These are phyloP conservation scores for Dendrobium chrysotoxum DNA, from an alignment of 106 monocot species.

Conservation along the genomic window DNA sequence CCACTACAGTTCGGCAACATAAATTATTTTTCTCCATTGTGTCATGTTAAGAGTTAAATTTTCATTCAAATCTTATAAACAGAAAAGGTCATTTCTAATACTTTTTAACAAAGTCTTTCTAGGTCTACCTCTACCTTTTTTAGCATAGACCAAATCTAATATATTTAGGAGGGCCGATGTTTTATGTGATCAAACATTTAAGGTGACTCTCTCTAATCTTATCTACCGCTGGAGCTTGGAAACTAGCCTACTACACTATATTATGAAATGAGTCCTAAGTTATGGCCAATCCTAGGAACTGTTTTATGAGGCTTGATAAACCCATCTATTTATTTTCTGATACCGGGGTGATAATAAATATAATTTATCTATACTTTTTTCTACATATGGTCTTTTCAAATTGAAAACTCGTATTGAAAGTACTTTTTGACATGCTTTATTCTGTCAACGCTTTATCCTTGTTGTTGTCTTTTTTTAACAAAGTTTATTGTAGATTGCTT, in stretches of 20 bases:
- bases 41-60: no score
- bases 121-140: no score
- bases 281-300: neutral
- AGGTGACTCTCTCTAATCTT: no score
- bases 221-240: neutral
- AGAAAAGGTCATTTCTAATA: no score
- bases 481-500: neutral
- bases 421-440: neutral
- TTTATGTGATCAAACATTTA: no score
- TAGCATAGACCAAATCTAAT: no score
- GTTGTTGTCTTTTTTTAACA: neutral
- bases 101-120: no score
- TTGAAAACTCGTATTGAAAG: neutral
- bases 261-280: neutral
- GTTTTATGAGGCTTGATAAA: neutral
- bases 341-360: neutral
- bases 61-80: no score
- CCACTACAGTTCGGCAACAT: no score
- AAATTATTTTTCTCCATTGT: no score
- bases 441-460: neutral
- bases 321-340: neutral
- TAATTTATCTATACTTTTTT: neutral
- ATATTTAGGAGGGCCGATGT: no score
- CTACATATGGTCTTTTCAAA: neutral
- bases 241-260: neutral